Percentiles rank a stretch among this genome's conserved stretches.
phyloP scores from a whole-genome alignment of 2,329 filamentous ascomycete genomes.

The Trichophyton mentagrophytes region DNA sequence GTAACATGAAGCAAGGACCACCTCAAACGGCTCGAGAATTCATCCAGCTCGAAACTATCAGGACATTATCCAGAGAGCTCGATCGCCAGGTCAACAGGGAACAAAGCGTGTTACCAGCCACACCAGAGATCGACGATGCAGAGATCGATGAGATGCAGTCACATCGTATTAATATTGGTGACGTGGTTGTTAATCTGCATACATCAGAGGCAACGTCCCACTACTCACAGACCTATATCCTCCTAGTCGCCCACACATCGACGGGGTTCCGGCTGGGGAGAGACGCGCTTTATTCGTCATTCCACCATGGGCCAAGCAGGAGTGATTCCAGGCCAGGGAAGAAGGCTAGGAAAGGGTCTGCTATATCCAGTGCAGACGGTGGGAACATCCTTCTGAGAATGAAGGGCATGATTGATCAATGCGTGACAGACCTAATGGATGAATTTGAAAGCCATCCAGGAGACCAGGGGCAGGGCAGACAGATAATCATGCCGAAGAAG shows the following conservation, averaged over 20 bases:
- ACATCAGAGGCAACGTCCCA: slow-evolving; percentile 34
- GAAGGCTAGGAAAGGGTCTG: not conserved
- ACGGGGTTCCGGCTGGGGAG: slow-evolving; percentile 38
- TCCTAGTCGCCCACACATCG: slow-evolving; percentile 42
- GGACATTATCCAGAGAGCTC: not conserved
- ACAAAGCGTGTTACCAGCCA: not conserved
- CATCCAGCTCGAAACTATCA: not conserved
- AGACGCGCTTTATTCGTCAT: slow-evolving; percentile 37
- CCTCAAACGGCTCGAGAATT: not conserved
- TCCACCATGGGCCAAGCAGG: slow-evolving; percentile 4
- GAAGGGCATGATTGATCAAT: slow-evolving; percentile 30
- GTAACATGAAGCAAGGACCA: not conserved
- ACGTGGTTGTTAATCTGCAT: slow-evolving; percentile 14
- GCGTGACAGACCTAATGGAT: slow-evolving; percentile 32
- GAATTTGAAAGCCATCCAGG: slow-evolving; percentile 27
- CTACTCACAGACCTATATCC: slow-evolving; percentile 38
- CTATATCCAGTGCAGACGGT: not conserved
- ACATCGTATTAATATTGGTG: not conserved
- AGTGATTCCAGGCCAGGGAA: not conserved
- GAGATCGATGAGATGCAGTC: not conserved
- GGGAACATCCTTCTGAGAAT: slow-evolving; percentile 16
- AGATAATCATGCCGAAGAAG: slow-evolving; percentile 13
- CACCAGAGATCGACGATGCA: not conserved
- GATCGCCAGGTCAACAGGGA: not conserved
- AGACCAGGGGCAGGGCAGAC: not conserved